Evolutionary conservation across 495 filamentous ascomycete genomes (phyloP), one percentile per base, ranked within the genome.

Genomic region (Cercophora scortea): DNA sequence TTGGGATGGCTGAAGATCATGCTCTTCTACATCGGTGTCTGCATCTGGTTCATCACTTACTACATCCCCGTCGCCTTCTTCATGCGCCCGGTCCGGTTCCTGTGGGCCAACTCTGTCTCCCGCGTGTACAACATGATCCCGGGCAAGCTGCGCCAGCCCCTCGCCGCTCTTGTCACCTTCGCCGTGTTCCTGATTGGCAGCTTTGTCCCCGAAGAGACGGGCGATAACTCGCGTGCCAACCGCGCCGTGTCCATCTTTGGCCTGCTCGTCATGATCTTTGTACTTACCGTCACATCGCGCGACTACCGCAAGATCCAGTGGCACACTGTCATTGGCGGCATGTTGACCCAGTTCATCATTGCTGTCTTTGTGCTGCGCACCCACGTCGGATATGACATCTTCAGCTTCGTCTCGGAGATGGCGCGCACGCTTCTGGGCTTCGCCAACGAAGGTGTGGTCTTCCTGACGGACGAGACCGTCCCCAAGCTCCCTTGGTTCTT

Each of bases 361-460:
- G 90, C 87, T 8, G 75, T 96, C 8, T 95, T 96, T 55, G 90
- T 95, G 32, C 75, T 95, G 53, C 79, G 89, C 19, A 89, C 87
- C 32, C 68, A 79, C 18, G 87, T 83, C 17, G 89, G 70, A 77
- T 85, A 70, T 64, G 88, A 95, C 61, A 95, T 95, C 66, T 96
- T 96, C 76, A 81, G 76, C 63, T 95, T 95, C 70, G 78, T 96
- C 47, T 88, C 88, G 0, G 68, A 63, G 4, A 71, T 92, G 38
- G 88, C 88, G 13, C 73, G 80, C 42, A 71, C 75, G 47, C 74
- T 95, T 6, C 75, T 96, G 4, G 78, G 81, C 13, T 95, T 87
- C 53, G 85, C 90, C 11, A 63, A 69, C 8, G 58, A 86, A 4
- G 90, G 90, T 55, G 79, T 85, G 0, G 61, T 63, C 5, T 96